Base-by-base conservation (phyloP, 805 yeast genomes). In the Candida pini region DNA sequence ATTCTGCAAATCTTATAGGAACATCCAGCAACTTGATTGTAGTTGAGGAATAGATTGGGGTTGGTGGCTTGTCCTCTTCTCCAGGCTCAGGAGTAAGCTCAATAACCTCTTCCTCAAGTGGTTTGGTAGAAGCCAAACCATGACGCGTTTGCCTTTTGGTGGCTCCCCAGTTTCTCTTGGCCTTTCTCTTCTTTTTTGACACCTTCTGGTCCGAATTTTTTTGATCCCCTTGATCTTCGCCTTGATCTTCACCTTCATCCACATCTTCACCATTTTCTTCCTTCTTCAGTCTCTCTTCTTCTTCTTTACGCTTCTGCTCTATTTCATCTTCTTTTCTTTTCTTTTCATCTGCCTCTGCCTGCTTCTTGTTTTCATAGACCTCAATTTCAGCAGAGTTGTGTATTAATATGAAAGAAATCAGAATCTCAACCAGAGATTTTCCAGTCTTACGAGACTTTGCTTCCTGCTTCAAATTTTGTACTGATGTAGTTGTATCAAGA, bases 11-110 rank as follows among this genome's bases (percentile, higher is more conserved):
- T 47, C 80, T 69, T 8, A 66, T 58, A 2, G 95, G 89, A 18
- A 89, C 66, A n/a, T 73, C 76, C 13, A 66, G 68, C 3, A 90
- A 53, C 2, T 69, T 73, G 31, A 87, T 66, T 0, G 96, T 81
- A 16, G 82, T 60, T 0, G 94, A 70, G 0, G 89, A 76, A 51
- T 48, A 75, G 24, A 63, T 51, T 19, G 69, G 63, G 19, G 57
- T 64, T 2, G 80, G 80, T 19, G 52, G 63, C 1, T 68, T 66
- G 34, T 66, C 67, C 15, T 56, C 57, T 8, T 53, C 63, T n/a
- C 54, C 62, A 16, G 49, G 44, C 16, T 44, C 52, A 18, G 47
- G 47, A 23, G 43, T 51, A 16, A 39, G 33, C 24, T 44, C 50
- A 24, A 27, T 36, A n/a, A 39, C 48, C 29, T 49, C 54, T 10